Base-by-base conservation (phyloP, 169 alveolate species). In the Babesia bigemina region DNA sequence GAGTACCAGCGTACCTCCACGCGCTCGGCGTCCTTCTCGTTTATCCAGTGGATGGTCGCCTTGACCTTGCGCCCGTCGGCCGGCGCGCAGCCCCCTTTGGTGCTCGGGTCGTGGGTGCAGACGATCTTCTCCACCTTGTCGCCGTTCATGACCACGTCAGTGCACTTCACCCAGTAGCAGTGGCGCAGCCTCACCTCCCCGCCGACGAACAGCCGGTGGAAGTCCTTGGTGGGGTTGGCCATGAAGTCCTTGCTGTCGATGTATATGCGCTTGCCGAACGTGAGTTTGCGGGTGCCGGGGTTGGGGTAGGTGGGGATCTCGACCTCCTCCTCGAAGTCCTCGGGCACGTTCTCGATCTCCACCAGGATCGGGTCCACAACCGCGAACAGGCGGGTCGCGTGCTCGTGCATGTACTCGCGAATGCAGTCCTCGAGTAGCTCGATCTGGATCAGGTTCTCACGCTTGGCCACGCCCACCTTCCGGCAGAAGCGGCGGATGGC, bases 391-490 rank as follows among this genome's bases (percentile, higher is more conserved):
- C 94, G 39, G n/a, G 62, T 77, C 8, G 94, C 86, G 48, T 47
- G 71, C 73, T 86, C 85, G 62, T 90, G 84, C 92, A 90, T 79
- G 53, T 50, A 78, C 49, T 90, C 94, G 44, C 98, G 92, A 21
- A 96, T 94, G 75, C 98, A 96, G 73, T 94, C 93, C 75, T 97
- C 99, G 21, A 98, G 79, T n/a, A 97, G 87, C 52, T 96, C 96
- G 53, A 96, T 84, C 12, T 94, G 91, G 22, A 97, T 96, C 61
- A 95, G 86, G 86, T 96, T 96, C 75, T 96, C 99, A 61, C 98
- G 91, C 71, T 98, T 94, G 4, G 99, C 95, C 12, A 97, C 99
- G 10, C 99, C 99, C 17, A 97, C 96, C 58, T 89, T 87, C 65
- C 94, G 96, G 77, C 96, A 92, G 85, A 94, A 94, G 69, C 91